Percentiles rank a stretch among this genome's conserved stretches.
Conservation (phyloP, 2,329 filamentous ascomycete genomes). For the Ophiocordyceps polyrhachis-furcata region DNA sequence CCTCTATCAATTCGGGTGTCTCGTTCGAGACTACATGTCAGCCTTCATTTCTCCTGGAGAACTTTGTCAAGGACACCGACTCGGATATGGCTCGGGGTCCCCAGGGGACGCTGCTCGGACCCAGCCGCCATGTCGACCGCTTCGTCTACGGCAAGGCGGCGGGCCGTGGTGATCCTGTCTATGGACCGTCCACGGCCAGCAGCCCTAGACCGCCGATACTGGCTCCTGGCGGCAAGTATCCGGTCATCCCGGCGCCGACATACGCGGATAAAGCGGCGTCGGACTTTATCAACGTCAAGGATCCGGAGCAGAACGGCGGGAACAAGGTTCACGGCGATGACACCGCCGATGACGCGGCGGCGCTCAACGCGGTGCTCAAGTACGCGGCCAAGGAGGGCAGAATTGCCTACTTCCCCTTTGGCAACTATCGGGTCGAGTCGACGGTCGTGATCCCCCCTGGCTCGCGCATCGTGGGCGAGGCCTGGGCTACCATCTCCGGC, state of each 20-base stretch:
- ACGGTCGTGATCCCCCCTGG: constrained; percentile 14
- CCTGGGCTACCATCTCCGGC: constrained; percentile 31
- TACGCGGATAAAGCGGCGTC: constrained; percentile 14
- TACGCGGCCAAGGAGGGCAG: constrained; percentile 14
- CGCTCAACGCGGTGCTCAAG: constrained; percentile 18
- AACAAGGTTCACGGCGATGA: constrained; percentile 18
- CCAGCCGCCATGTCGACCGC: constrained; percentile 16
- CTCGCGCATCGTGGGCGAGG: constrained; percentile 34
- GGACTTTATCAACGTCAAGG: constrained; percentile 17
- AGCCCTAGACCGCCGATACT: constrained; percentile 15
- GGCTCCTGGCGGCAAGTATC: constrained; percentile 17
- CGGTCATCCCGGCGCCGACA: constrained; percentile 19
- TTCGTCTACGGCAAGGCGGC: constrained; percentile 24
- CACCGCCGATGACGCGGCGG: constrained; percentile 17
- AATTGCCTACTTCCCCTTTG: constrained; percentile 13
- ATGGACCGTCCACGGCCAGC: constrained; percentile 14
- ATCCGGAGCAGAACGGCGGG: constrained; percentile 13
- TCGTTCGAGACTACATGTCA: constrained; percentile 17
- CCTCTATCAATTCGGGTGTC: constrained; percentile 21
- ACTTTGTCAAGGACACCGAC: constrained; percentile 20
- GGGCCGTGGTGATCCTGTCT: constrained; percentile 17
- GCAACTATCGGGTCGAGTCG: constrained; percentile 10
- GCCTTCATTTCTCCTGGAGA: constrained; percentile 24
- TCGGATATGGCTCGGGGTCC: constrained; percentile 16
- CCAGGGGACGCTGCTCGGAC: constrained; percentile 12